Evolutionary conservation across 2,329 filamentous ascomycete genomes (phyloP), one percentile per base, ranked within the genome.

Genomic region (Nothomitra cinnamomea): DNA sequence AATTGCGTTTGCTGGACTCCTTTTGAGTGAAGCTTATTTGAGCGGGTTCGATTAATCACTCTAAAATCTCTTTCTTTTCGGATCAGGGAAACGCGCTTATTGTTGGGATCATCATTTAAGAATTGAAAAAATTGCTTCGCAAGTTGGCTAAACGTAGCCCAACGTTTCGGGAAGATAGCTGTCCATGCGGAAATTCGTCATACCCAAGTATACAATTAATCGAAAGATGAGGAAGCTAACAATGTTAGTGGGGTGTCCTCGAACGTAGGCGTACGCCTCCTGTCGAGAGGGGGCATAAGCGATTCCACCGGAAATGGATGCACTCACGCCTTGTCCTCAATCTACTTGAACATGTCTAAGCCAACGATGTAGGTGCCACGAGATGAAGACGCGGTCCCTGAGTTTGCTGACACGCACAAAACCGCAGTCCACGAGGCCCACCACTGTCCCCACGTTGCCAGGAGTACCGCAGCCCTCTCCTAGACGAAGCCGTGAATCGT

Each of bases 401-500:
- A 22, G n/a, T 22, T 45, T 22, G 41, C 41, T 45, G 41, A 45
- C 41, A 7, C 17, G 41, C 41, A 53, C n/a, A 19, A 35, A 32
- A n/a, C 15, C 10, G 35, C 15, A 54, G 42, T 42, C 4, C 45
- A 13, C 21, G 15, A 48, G 24, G 41, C 41, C 41, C n/a, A 21
- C 41, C 19, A 7, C 41, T 22, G n/a, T 45, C 7, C 41, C 41
- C 6, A 45, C 8, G 6, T 21, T 22, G n/a, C 41, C 17, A 19
- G 41, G 41, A 45, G 41, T 21, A 45, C 17, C 41, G 41, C 6
- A 59, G 51, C 42, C 59, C 57, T 15, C 41, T 61, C 38, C 60
- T 60, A 59, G 45, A 57, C 36, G 47, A 54, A 35, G 60, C 59
- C 10, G 21, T 62, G 13, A 58, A 60, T 43, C 55, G 56, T 28